phyloP scores from a whole-genome alignment of 1,284 basidiomycete species.

The Schizophyllum commune region DNA sequence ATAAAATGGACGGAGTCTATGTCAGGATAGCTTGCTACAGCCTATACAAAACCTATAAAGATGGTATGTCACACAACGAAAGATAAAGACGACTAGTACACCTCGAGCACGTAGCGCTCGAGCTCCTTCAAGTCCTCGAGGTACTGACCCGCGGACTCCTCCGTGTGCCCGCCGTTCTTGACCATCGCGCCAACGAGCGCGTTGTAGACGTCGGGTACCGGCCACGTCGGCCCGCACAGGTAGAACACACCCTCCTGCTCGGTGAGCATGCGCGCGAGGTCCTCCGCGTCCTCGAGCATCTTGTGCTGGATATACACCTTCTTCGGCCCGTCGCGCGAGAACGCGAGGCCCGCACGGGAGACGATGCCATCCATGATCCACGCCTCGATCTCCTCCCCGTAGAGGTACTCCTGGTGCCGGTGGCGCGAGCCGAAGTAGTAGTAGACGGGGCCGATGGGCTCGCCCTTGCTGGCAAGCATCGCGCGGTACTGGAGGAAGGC shows the following conservation, averaged over 20 bases:
- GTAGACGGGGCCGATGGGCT: constrained; percentile 83
- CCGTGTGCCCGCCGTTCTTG: constrained; percentile 62
- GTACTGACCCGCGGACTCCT: constrained; percentile 70
- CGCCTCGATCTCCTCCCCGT: constrained; percentile 88
- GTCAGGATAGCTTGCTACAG: not conserved
- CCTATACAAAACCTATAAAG: not conserved
- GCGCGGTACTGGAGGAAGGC: constrained; percentile 97
- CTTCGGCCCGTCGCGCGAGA: constrained; percentile 87
- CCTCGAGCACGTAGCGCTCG: constrained; percentile 94
- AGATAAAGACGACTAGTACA: constrained; percentile 20
- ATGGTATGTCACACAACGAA: not conserved
- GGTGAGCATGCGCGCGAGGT: constrained; percentile 69
- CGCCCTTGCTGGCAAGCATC: constrained; percentile 68
- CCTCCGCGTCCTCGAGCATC: constrained; percentile 85
- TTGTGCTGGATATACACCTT: constrained; percentile 99
- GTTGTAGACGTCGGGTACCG: constrained; percentile 95
- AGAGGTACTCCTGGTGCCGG: constrained; percentile 91
- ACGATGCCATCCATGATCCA: constrained; percentile 80
- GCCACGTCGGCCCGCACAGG: constrained; percentile 97
- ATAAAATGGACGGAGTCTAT: not conserved
- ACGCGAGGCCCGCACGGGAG: constrained; percentile 87
- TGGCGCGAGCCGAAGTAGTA: constrained; percentile 99
- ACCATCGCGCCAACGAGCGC: constrained; percentile 79
- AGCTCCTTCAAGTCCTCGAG: constrained; percentile 93
- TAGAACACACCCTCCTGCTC: constrained; percentile 83